phyloP scores from a whole-genome alignment of 768 basidiomycete genomes.

The Heimioporus sp. region DNA sequence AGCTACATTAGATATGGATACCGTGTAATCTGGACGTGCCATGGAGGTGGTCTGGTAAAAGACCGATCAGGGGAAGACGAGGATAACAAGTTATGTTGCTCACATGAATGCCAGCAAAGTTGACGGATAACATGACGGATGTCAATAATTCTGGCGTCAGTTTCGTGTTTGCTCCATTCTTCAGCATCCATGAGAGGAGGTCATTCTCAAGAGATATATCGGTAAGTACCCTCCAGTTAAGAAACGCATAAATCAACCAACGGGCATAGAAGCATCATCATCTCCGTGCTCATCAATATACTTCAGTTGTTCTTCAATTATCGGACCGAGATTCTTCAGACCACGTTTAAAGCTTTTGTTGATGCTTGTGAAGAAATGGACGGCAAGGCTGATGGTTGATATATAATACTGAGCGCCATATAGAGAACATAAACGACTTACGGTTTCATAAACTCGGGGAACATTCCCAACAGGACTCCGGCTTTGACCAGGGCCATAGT shows the following conservation, averaged over 20 bases:
- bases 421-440: slow-evolving; percentile 5
- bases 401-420: not conserved
- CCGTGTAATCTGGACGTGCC: not conserved
- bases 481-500: slow-evolving; percentile 25
- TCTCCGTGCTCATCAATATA: not conserved
- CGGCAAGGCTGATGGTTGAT: slow-evolving; percentile 12
- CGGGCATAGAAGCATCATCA: slow-evolving; percentile 1
- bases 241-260: not conserved
- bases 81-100: not conserved
- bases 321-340: slow-evolving; percentile 21
- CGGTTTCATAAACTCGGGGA: slow-evolving; percentile 35
- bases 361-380: slow-evolving; percentile 8
- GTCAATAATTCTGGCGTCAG: slow-evolving; percentile 21
- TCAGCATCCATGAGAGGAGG: slow-evolving; percentile 33
- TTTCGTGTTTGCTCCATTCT: slow-evolving; percentile 18
- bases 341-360: not conserved
- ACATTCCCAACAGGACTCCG: slow-evolving; percentile 18
- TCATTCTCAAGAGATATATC: slow-evolving; percentile 26
- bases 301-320: slow-evolving; percentile 26
- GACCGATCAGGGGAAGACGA: not conserved
- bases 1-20: not conserved
- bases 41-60: slow-evolving; percentile 9
- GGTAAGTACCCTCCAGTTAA: not conserved
- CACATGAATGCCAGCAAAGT: slow-evolving; percentile 24
- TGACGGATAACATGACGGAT: slow-evolving; percentile 5